These are phyloP conservation scores for Candida odintsovae DNA, from an alignment of 805 yeast species.

Conservation along the genomic window DNA sequence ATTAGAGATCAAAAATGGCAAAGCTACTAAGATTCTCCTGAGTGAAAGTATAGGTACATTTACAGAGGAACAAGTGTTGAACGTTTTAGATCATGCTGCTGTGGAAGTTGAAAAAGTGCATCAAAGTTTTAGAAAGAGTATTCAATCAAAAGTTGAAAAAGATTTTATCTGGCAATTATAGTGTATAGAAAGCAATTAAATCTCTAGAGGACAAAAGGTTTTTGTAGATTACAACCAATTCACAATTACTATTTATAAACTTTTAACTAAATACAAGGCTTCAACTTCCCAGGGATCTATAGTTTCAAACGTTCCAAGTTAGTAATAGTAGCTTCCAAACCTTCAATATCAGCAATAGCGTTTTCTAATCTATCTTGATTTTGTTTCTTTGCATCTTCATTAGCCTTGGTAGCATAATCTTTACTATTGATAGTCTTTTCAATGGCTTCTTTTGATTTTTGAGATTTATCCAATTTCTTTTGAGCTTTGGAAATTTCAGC, in stretches of 20 bases:
- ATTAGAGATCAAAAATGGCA: conserved; percentile 45
- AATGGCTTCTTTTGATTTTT: conserved; percentile 52
- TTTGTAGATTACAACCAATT: too few relatives aligned
- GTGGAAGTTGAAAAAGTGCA: conserved; percentile 40
- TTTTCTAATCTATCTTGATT: conserved; percentile 65
- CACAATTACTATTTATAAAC: neutral
- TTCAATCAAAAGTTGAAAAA: conserved; percentile 40
- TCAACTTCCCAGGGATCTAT: conserved; percentile 21
- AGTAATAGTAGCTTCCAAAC: conserved; percentile 78
- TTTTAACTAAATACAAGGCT: neutral
- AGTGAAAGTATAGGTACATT: conserved; percentile 73
- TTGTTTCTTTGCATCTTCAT: conserved; percentile 70
- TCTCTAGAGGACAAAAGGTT: neutral
- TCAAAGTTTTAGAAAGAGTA: conserved; percentile 39
- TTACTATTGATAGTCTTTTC: conserved; percentile 63
- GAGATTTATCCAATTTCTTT: conserved; percentile 66
- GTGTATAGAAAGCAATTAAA: neutral
- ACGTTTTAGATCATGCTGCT: conserved; percentile 48
- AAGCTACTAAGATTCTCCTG: conserved; percentile 51
- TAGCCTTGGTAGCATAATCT: conserved; percentile 86
- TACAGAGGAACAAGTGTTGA: conserved; percentile 46
- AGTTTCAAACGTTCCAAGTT: conserved; percentile 77
- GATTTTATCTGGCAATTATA: conserved; percentile 56
- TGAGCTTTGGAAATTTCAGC: conserved; percentile 81
- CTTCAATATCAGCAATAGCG: conserved; percentile 80